Evolutionary conservation across 768 basidiomycete genomes (phyloP).

Genomic region (Tricholoma furcatifolium): DNA sequence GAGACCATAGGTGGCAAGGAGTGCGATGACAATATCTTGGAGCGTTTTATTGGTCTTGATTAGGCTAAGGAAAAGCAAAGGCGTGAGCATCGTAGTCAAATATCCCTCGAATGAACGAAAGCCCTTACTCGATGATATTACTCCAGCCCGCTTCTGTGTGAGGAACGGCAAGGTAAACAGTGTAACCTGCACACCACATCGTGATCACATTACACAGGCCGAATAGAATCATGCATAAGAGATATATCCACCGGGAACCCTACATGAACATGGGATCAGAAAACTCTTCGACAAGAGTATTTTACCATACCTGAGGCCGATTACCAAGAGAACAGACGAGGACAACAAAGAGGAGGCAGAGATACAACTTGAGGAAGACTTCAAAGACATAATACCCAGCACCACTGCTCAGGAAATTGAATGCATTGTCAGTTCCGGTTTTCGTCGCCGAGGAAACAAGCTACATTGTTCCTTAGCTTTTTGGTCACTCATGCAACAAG

Average conservation of each 20-base stretch:
- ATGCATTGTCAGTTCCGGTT: constrained; percentile 57
- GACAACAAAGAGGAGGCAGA: constrained; percentile 79
- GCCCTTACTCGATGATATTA: constrained; percentile 62
- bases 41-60: constrained; percentile 66
- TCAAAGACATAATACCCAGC: constrained; percentile 75
- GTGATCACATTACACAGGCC: constrained; percentile 78
- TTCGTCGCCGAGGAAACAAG: constrained; percentile 79
- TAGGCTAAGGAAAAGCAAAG: constrained; percentile 37
- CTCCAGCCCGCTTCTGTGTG: constrained; percentile 76
- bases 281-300: neutral
- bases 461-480: constrained; percentile 35
- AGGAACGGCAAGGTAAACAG: constrained; percentile 82
- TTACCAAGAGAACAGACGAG: constrained; percentile 90
- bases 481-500: constrained; percentile 2
- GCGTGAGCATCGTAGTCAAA: neutral
- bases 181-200: constrained; percentile 88
- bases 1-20: constrained; percentile 75
- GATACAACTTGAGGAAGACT: constrained; percentile 79
- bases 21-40: constrained; percentile 81
- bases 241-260: constrained; percentile 88
- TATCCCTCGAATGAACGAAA: neutral
- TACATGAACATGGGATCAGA: constrained; percentile 21
- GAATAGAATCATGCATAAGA: constrained; percentile 72
- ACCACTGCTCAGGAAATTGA: constrained; percentile 74
- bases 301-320: constrained; percentile 58